Evolutionary conservation across 2,329 filamentous ascomycete genomes (phyloP).

Genomic region (Pseudogymnoascus pannorum): DNA sequence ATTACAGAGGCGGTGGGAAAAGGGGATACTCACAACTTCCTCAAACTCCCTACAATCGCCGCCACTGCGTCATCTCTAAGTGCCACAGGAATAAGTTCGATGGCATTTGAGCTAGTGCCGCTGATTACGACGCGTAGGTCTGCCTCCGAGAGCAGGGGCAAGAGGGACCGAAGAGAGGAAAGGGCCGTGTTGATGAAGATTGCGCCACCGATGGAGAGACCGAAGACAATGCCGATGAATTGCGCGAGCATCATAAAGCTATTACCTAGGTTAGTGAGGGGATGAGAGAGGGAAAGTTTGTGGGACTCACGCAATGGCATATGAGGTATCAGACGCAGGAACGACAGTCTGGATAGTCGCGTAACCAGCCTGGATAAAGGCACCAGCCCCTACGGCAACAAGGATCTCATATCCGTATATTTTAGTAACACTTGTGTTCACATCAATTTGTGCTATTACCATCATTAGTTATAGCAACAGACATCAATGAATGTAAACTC

Average conservation of each 20-base stretch:
- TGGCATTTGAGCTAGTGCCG: not conserved
- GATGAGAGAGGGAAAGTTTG: not conserved
- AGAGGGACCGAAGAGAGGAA: not conserved
- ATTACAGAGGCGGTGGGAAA: not conserved
- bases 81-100: not conserved
- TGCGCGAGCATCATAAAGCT: slow-evolving; percentile 11
- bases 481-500: not conserved
- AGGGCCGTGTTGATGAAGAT: slow-evolving; percentile 9
- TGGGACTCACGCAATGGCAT: slow-evolving; percentile 14
- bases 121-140: not conserved
- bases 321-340: slow-evolving; percentile 3
- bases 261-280: not conserved
- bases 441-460: slow-evolving; percentile 30
- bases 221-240: slow-evolving; percentile 4
- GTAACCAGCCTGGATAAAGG: slow-evolving; percentile 30
- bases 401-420: slow-evolving; percentile 34
- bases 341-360: slow-evolving; percentile 31
- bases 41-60: not conserved
- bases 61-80: not conserved
- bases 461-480: slow-evolving; percentile 7
- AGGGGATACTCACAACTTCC: not conserved
- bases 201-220: slow-evolving; percentile 5
- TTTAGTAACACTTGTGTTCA: slow-evolving; percentile 19
- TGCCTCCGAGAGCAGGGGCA: not conserved
- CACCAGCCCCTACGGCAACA: slow-evolving; percentile 35